phyloP scores from a whole-genome alignment of 129 eudicot species.

The Helianthus tuberosus region DNA sequence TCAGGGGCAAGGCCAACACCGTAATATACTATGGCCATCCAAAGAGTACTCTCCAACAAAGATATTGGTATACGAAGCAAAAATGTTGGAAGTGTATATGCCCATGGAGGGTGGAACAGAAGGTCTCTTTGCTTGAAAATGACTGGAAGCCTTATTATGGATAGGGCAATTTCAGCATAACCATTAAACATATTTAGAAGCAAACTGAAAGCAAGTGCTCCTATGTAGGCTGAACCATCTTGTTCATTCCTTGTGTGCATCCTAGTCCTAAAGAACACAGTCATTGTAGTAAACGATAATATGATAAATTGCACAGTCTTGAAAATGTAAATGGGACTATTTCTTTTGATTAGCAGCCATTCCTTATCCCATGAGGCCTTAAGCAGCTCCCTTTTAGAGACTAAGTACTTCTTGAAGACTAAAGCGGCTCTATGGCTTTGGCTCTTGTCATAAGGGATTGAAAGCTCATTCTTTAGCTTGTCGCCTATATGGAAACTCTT shows the following conservation, averaged over 20 bases:
- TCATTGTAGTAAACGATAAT: slow-evolving; percentile 45
- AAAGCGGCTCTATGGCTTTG: slow-evolving; percentile 66
- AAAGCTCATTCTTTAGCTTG: slow-evolving; percentile 51
- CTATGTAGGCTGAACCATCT: slow-evolving; percentile 62
- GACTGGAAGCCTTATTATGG: slow-evolving; percentile 74
- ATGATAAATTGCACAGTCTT: slow-evolving; percentile 63
- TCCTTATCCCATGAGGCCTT: slow-evolving; percentile 73
- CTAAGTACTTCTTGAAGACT: slow-evolving; percentile 54
- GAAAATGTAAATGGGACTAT: slow-evolving; percentile 69
- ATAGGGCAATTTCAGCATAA: slow-evolving; percentile 65
- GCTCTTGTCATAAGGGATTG: slow-evolving; percentile 56
- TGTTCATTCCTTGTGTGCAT: slow-evolving; percentile 54
- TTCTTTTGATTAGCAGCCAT: slow-evolving; percentile 73
- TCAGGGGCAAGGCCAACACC: slow-evolving; percentile 83
- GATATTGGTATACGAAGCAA: slow-evolving; percentile 69
- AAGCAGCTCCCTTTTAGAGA: slow-evolving; percentile 55
- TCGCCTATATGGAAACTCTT: slow-evolving; percentile 63
- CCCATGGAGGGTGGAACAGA: slow-evolving; percentile 82
- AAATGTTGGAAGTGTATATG: slow-evolving; percentile 66
- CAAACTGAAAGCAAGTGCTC: slow-evolving; percentile 50
- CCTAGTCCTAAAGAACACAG: slow-evolving; percentile 52
- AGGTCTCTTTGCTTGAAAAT: slow-evolving; percentile 82
- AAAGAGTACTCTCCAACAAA: slow-evolving; percentile 57
- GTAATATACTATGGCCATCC: slow-evolving; percentile 60
- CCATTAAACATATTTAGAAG: slow-evolving; percentile 76